phyloP scores from a whole-genome alignment of 2,329 filamentous ascomycete genomes.

The Colletotrichum shisoi region DNA sequence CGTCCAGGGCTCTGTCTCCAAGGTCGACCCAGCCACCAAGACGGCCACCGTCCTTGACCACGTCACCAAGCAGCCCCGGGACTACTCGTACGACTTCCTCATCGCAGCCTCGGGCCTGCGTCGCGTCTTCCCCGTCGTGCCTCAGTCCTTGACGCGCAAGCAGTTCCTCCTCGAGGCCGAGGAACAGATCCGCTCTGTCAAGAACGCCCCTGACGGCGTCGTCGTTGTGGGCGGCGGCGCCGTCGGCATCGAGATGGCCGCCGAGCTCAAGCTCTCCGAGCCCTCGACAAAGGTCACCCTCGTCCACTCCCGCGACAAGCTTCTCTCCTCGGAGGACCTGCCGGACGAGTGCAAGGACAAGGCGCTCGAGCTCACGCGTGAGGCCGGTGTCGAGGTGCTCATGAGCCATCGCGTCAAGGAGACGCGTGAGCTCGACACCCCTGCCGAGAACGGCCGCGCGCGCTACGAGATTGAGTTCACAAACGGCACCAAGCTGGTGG shows the following conservation, averaged over 20 bases:
- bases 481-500: conserved; percentile 66
- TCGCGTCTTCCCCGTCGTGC: conserved; percentile 75
- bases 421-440: conserved; percentile 55
- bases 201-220: conserved; percentile 64
- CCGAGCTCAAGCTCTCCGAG: conserved; percentile 74
- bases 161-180: conserved; percentile 69
- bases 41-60: conserved; percentile 64
- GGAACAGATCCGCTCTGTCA: conserved; percentile 65
- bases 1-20: conserved; percentile 70
- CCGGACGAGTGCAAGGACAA: conserved; percentile 73
- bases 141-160: conserved; percentile 68
- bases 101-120: conserved; percentile 74
- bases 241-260: conserved; percentile 83
- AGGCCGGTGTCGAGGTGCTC: conserved; percentile 71
- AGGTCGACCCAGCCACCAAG: conserved; percentile 67
- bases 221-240: conserved; percentile 80
- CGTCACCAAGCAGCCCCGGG: conserved; percentile 53
- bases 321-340: conserved; percentile 77
- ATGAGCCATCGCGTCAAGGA: conserved; percentile 66
- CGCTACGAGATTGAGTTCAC: conserved; percentile 64
- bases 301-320: conserved; percentile 73
- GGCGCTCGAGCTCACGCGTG: conserved; percentile 64
- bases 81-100: conserved; percentile 75
- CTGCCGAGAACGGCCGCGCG: conserved; percentile 49
- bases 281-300: conserved; percentile 74